Evolutionary conservation across 768 basidiomycete species (phyloP), one percentile per base, ranked within the genome.

Genomic region (Leccinum subgranulosum): DNA sequence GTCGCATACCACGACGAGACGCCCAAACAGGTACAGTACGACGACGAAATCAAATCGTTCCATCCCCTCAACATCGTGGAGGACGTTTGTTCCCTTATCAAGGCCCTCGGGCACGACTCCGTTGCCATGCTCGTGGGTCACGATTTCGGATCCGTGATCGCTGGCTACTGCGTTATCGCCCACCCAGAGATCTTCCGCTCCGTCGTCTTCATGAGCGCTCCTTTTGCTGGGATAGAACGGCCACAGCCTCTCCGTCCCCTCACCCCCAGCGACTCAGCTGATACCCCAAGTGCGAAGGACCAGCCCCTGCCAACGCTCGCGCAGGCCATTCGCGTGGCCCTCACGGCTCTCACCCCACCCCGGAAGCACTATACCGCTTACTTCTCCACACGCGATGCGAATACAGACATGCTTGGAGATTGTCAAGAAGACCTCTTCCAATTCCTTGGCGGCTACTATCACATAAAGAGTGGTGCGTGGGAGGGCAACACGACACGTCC

Each of bases 401-500:
- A 82, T 60, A 49, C 41, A 6, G 77, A 84, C 59, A 75, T 84
- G 74, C 60, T 64, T 23, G 61, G 67, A 25, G 47, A 61, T 9
- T 1, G 21, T 6, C 31, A 39, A 4, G 67, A 69, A 14, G 69
- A 57, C 14, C 47, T 73, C 55, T 50, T 54, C 21, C 48, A 29
- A 34, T 72, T 71, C 7, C 61, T 73, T 5, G 61, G 66, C 1
- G 62, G 58, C 0, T 72, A 67, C 56, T 62, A 70, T 21, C 81
- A 86, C 67, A 74, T 77, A 59, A 87, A 86, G 70, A 84, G 81
- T 62, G 84, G 76, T 2, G 79, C 83, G 58, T 82, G 81, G 80
- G 57, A 62, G 4, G 65, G 65, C 5, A 82, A 83, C 65, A 59
- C 69, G 6, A 73, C 78, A 0, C 73, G 71, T 39, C 75, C 74